Base-by-base conservation (phyloP, 2,329 filamentous ascomycete genomes). In the Ampelomyces quisqualis region DNA sequence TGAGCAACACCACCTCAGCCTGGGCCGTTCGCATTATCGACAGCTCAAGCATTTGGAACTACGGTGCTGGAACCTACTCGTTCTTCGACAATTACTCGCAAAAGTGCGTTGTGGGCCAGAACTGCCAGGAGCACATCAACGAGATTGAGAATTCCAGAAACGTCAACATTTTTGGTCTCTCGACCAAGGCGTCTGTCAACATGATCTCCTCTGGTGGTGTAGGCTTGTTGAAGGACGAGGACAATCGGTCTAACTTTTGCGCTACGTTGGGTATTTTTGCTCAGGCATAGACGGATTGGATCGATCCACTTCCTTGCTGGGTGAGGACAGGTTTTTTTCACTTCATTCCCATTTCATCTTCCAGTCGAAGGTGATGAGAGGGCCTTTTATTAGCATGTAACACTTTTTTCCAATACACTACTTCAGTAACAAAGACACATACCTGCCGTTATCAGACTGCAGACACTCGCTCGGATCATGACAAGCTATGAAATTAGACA, bases 21-120 rank as follows among this genome's bases (percentile, higher is more conserved):
- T 76, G 73, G 73, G 73, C 71, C 23, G 63, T 75, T 7, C 69
- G 73, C 39, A 53, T 73, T 49, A 55, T 70, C 35, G 64, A 70
- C 47, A 62, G 54, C 35, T 55, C 53, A 19, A 65, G 65, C 51
- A 67, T 77, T 43, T 67, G 73, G 59, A 66, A 70, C 55, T 75
- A 74, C 57, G 70, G 71, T 29, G 62, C 68, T 1, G 74, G 74
- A 71, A 64, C 86, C 76, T 73, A 72, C 66, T 74, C 69, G 35
- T 83, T 81, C 71, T 83, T 81, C 70, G 70, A 77, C 55, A 75
- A 79, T 64, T 82, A 81, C 64, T 59, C 59, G 22, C 76, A 80
- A 54, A 58, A 58, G 10, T 80, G 77, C 53, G 62, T 78, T 3
- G 38, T 57, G 0, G 55, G 56, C 5, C 58, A 77, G 37, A 68